Conservation (phyloP, 2,329 filamentous ascomycete genomes). For the Harringtonia aguacate region DNA sequence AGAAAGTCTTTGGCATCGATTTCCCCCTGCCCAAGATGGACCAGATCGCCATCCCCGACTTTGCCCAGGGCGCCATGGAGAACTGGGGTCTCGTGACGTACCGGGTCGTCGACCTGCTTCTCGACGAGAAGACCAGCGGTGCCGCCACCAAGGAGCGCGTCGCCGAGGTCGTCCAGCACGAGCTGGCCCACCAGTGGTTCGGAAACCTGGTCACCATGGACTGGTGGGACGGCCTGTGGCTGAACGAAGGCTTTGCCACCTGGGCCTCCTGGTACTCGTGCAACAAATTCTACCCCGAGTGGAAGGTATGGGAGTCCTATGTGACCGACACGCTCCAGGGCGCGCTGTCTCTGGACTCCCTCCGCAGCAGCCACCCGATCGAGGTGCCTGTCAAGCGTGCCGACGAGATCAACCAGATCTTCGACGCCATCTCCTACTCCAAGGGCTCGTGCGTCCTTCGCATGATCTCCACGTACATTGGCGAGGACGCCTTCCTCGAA, state of each 20-base stretch:
- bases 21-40: conserved; percentile 93
- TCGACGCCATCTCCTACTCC: conserved; percentile 94
- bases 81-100: conserved; percentile 97
- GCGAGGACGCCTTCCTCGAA: conserved; percentile 86
- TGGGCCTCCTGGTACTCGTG: conserved; percentile 85
- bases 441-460: conserved; percentile 93
- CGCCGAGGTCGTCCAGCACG: conserved; percentile 92
- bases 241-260: conserved; percentile 84
- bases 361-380: conserved; percentile 91
- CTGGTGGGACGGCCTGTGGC: conserved; percentile 87
- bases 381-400: conserved; percentile 93
- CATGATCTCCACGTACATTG: conserved; percentile 94
- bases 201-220: conserved; percentile 89
- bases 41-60: conserved; percentile 93
- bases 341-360: conserved; percentile 76
- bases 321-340: conserved; percentile 87
- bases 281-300: conserved; percentile 92
- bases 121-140: conserved; percentile 85
- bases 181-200: conserved; percentile 90
- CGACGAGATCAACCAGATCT: conserved; percentile 96
- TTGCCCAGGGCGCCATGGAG: conserved; percentile 94
- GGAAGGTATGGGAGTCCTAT: conserved; percentile 96
- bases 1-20: conserved; percentile 80
- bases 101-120: conserved; percentile 78
- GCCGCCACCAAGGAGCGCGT: conserved; percentile 86